Percentiles rank a stretch among this genome's conserved stretches.
phyloP scores from a whole-genome alignment of 1,284 basidiomycete species.

The Cystobasidium pallidum region DNA sequence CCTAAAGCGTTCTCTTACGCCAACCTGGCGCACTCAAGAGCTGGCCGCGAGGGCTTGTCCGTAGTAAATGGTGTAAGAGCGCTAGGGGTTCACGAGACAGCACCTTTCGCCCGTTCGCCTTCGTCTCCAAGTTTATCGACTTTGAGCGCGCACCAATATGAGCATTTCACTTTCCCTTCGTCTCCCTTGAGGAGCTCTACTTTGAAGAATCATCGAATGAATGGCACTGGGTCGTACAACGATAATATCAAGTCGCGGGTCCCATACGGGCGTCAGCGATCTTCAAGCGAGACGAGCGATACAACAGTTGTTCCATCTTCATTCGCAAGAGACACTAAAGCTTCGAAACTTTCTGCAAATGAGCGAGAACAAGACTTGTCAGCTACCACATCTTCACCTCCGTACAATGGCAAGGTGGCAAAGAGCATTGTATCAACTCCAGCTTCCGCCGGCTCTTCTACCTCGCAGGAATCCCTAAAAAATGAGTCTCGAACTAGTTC shows the following conservation, averaged over 20 bases:
- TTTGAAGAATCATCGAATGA: constrained; percentile 18
- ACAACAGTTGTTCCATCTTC: constrained; percentile 29
- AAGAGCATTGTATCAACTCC: not conserved
- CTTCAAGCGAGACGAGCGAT: constrained; percentile 37
- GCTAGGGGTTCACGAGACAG: not conserved
- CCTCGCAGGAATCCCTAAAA: constrained; percentile 5
- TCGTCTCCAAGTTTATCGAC: constrained; percentile 6
- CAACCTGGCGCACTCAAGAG: constrained; percentile 20
- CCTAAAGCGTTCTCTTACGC: not conserved
- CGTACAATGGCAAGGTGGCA: not conserved
- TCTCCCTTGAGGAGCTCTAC: constrained; percentile 7
- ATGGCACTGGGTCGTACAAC: not conserved
- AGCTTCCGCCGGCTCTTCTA: constrained; percentile 11
- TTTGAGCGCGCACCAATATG: constrained; percentile 10
- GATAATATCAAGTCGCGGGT: constrained; percentile 3
- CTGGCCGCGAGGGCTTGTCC: constrained; percentile 16
- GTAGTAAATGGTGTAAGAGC: not conserved
- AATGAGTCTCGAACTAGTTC: not conserved
- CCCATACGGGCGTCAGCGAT: not conserved
- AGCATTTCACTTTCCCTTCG: constrained; percentile 17
- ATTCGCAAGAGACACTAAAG: constrained; percentile 19
- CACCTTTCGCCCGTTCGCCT: not conserved
- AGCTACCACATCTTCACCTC: not conserved
- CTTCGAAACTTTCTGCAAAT: not conserved
- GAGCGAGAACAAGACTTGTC: not conserved